A percentile compares a stretch with the other conserved stretches of the same genome.
Evolutionary conservation across 169 alveolate genomes (phyloP).

Genomic region (Eimeria praecox): DNA sequence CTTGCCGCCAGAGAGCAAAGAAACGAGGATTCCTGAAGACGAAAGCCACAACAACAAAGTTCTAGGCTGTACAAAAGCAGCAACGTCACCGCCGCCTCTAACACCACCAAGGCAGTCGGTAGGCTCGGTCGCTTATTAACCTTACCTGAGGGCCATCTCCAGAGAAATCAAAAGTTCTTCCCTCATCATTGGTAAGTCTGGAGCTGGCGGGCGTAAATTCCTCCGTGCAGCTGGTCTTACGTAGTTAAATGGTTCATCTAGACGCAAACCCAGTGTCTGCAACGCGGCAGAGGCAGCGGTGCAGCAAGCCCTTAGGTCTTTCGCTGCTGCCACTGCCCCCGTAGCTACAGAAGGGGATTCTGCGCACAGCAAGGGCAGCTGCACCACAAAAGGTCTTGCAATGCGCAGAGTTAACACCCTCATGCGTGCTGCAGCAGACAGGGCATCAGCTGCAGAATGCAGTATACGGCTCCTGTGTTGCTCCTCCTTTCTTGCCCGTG

Average conservation of each 20-base stretch:
- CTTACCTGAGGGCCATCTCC: slow-evolving; percentile 35
- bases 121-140: neutral
- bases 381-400: slow-evolving; percentile 42
- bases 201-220: slow-evolving; percentile 2
- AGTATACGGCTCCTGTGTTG: slow-evolving; percentile 27
- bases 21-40: slow-evolving; percentile 28
- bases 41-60: neutral
- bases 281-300: slow-evolving; percentile 52
- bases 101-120: neutral
- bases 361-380: slow-evolving; percentile 61
- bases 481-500: slow-evolving; percentile 18
- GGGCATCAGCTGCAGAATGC: neutral
- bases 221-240: neutral
- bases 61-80: neutral
- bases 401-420: slow-evolving; percentile 27
- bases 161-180: slow-evolving; percentile 11
- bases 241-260: neutral
- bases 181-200: neutral
- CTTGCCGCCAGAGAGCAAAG: slow-evolving; percentile 42
- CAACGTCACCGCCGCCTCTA: neutral
- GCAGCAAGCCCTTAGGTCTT: slow-evolving; percentile 38
- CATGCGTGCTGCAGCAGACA: slow-evolving; percentile 39
- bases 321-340: neutral
- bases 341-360: neutral
- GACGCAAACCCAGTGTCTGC: slow-evolving; percentile 59